Evolutionary conservation across 768 basidiomycete species (phyloP).

Genomic region (Termitomyces sp.): DNA sequence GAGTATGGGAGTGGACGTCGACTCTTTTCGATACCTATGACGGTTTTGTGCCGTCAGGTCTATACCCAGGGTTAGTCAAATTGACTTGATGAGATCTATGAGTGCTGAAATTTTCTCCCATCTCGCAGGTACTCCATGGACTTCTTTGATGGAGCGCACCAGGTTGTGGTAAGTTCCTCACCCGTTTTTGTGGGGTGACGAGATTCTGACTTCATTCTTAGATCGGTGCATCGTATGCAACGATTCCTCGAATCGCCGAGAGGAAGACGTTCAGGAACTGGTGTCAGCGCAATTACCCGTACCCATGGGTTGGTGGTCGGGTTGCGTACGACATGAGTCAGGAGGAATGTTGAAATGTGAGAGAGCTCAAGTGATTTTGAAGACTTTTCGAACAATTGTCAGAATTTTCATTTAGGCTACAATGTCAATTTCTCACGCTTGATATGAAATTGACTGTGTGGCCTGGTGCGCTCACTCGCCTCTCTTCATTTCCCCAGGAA

Average conservation of each 20-base stretch:
- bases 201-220: conserved; percentile 27
- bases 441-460: too few relatives aligned
- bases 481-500: too few relatives aligned
- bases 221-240: conserved; percentile 90
- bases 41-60: conserved; percentile 68
- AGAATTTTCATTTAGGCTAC: too few relatives aligned
- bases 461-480: too few relatives aligned
- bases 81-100: not conserved
- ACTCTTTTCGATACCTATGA: conserved; percentile 70
- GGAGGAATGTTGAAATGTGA: not conserved
- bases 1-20: conserved; percentile 98
- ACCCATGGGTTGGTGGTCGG: conserved; percentile 80
- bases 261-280: conserved; percentile 82
- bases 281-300: conserved; percentile 90
- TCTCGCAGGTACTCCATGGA: conserved; percentile 69
- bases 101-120: not conserved
- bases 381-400: not conserved
- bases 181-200: not conserved
- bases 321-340: conserved; percentile 46
- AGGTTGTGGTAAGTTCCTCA: conserved; percentile 70
- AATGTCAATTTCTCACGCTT: too few relatives aligned
- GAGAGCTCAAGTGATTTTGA: not conserved
- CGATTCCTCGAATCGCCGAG: conserved; percentile 78
- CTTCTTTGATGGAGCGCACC: conserved; percentile 88
- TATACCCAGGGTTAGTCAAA: conserved; percentile 80